Evolutionary conservation across 176 grass and related monocot genomes (phyloP).

Genomic region (Sorghum bicolor): Sorghum_bicolor_NCBIv3 NC_012873.2:3865501-3866000

Average conservation of each 20-base stretch:
- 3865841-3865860: constrained; percentile 35
- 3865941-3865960: constrained; percentile 4
- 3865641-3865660: constrained; percentile 53
- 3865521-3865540: constrained; percentile 94
- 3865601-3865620: constrained; percentile 63
- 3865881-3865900: constrained; percentile 37
- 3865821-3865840: constrained; percentile 52
- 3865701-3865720: background rate
- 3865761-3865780: constrained; percentile 27
- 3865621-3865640: constrained; percentile 77
- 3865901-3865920: constrained; percentile 34
- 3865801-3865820: constrained; percentile 60
- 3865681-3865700: constrained; percentile 74
- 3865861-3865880: constrained; percentile 8
- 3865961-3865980: background rate
- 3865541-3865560: constrained; percentile 83
- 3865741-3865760: constrained; percentile 17
- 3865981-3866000: background rate
- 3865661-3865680: constrained; percentile 77
- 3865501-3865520: constrained; percentile 94
- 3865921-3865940: constrained; percentile 41
- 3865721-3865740: background rate
- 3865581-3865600: constrained; percentile 67
- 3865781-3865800: constrained; percentile 71
- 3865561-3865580: constrained; percentile 89